A percentile compares a stretch with the other conserved stretches of the same genome.
phyloP scores from a whole-genome alignment of 139 green algal species.

The Coelastrella sp. region DNA sequence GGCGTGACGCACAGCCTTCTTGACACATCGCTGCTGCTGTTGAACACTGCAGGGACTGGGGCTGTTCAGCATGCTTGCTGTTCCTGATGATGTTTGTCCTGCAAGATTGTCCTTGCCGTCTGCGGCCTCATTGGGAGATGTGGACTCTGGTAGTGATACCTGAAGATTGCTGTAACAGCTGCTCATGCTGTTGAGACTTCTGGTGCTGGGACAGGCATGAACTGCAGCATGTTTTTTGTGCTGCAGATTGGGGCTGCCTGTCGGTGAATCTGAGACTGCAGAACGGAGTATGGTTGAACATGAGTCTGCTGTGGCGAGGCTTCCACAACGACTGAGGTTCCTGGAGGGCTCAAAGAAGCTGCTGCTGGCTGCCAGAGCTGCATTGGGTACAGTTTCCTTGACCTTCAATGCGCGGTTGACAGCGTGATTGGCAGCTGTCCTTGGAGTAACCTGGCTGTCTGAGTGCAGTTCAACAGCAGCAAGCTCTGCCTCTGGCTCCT shows the following conservation, averaged over 20 bases:
- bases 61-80: background rate
- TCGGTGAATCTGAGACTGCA: background rate
- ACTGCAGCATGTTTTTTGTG: constrained; percentile 8
- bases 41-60: background rate
- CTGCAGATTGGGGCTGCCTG: background rate
- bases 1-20: constrained; percentile 34
- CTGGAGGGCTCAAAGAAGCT: constrained; percentile 14
- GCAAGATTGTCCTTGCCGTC: background rate
- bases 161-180: constrained; percentile 34
- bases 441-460: background rate
- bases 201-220: constrained; percentile 31
- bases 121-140: constrained; percentile 26
- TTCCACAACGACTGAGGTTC: background rate
- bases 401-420: background rate
- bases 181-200: constrained; percentile 40
- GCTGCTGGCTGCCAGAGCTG: background rate
- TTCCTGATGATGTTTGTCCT: background rate
- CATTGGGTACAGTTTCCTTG: background rate
- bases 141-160: background rate
- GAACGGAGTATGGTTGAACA: background rate
- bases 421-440: background rate
- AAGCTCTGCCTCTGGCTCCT: background rate
- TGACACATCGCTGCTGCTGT: constrained; percentile 34
- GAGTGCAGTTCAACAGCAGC: background rate
- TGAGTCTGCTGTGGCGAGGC: background rate